A percentile compares a stretch with the other conserved stretches of the same genome.
phyloP scores from a whole-genome alignment of 208 protist genomes.

The Porcisia hertigi region DNA sequence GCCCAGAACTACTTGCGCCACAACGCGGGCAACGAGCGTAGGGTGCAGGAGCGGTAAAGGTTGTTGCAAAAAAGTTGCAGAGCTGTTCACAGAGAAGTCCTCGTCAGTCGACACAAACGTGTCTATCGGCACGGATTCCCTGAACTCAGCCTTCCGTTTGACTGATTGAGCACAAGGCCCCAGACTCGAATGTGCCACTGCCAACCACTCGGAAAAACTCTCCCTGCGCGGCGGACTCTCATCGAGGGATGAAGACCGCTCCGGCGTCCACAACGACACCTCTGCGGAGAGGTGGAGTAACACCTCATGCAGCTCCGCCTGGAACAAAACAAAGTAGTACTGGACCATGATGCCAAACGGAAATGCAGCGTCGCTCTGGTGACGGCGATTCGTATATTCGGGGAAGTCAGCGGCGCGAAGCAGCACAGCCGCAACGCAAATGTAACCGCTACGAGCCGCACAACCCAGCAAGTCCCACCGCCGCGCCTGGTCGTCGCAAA shows the following conservation, averaged over 20 bases:
- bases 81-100: not conserved
- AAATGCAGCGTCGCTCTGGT: slow-evolving; percentile 62
- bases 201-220: slow-evolving; percentile 17
- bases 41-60: slow-evolving; percentile 40
- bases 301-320: not conserved
- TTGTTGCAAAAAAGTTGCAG: not conserved
- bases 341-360: slow-evolving; percentile 59
- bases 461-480: slow-evolving; percentile 47
- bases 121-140: too few relatives aligned
- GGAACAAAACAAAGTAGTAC: slow-evolving; percentile 49
- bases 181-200: not conserved
- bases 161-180: too few relatives aligned
- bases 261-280: slow-evolving; percentile 8
- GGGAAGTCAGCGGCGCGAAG: slow-evolving; percentile 42
- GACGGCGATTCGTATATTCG: slow-evolving; percentile 47
- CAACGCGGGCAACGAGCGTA: slow-evolving; percentile 6
- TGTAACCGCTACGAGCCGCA: slow-evolving; percentile 43
- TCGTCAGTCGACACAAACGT: not conserved
- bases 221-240: not conserved
- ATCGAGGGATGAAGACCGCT: not conserved
- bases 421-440: slow-evolving; percentile 51
- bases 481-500: slow-evolving; percentile 60
- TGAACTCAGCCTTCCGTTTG: not conserved
- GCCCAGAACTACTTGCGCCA: not conserved
- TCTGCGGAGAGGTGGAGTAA: slow-evolving; percentile 18